These are phyloP conservation scores for Colletotrichum sp. DNA, from an alignment of 2,329 filamentous ascomycete genomes.

Conservation along the genomic window DNA sequence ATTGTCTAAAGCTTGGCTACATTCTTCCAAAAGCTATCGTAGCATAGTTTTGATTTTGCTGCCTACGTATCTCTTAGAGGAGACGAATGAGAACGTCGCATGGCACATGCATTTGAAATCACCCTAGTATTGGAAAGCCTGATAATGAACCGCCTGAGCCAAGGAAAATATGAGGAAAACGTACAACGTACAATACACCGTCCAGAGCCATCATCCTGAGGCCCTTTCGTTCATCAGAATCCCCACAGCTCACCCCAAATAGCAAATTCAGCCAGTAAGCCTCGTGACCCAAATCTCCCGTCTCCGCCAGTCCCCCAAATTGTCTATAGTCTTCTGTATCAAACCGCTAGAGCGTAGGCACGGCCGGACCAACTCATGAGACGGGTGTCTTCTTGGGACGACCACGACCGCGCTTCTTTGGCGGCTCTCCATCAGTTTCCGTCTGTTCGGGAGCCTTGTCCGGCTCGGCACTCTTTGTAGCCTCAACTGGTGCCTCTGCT, in stretches of 20 bases:
- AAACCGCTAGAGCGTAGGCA: accelerated
- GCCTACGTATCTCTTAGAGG: too few relatives aligned
- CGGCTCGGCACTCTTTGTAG: background rate
- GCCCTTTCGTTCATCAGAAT: background rate
- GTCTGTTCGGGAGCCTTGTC: background rate
- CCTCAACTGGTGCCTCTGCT: background rate
- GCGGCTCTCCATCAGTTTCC: background rate
- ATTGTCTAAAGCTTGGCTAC: too few relatives aligned
- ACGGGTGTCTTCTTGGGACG: slow-evolving; percentile 1
- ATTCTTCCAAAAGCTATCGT: too few relatives aligned
- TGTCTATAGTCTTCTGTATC: background rate
- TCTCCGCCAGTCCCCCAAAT: background rate
- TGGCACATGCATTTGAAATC: background rate
- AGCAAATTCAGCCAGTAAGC: background rate
- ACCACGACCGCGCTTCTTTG: slow-evolving; percentile 16
- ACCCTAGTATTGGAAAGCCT: background rate
- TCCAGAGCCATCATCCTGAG: background rate
- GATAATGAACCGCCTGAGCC: background rate
- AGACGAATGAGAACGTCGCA: too few relatives aligned
- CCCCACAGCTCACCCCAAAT: background rate
- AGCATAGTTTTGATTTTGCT: too few relatives aligned
- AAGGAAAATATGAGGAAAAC: background rate
- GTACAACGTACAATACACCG: background rate
- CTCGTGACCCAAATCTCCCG: background rate
- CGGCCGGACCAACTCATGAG: accelerated